Evolutionary conservation across 2,329 filamentous ascomycete species (phyloP), one percentile per base, ranked within the genome.

Genomic region (Alternaria panax): DNA sequence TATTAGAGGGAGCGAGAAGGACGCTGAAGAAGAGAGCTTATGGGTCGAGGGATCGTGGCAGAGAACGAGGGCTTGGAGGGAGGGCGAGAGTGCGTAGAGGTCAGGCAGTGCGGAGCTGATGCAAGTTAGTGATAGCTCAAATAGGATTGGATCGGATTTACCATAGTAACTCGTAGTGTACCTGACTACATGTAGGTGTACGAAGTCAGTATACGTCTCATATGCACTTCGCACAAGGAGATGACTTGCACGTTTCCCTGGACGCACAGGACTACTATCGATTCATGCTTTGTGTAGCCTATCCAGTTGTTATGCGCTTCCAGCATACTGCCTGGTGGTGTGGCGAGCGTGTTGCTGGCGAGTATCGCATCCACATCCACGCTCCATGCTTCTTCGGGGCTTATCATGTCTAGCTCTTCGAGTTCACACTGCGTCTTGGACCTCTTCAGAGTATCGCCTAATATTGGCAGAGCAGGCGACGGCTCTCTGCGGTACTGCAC

Each of bases 151-250:
- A 9, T 7, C 20, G 14, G 25, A 36, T 47, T 24, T 71, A 76
- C 75, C 75, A 77, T 11, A 78, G 61, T 16, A 78, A 60, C 24
- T 78, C 71, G 46, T 77, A 77, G 51, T 78, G 75, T 40, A 74
- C 50, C 27, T 74, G 69, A 41, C n/a, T n/a, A n/a, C n/a, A n/a
- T n/a, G n/a, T n/a, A n/a, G n/a, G n/a, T n/a, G n/a, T n/a, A n/a
- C n/a, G n/a, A n/a, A n/a, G n/a, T n/a, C n/a, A n/a, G n/a, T n/a
- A n/a, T n/a, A n/a, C n/a, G n/a, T n/a, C n/a, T n/a, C n/a, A n/a
- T n/a, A n/a, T n/a, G n/a, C n/a, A n/a, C n/a, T n/a, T n/a, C n/a
- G n/a, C n/a, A n/a, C n/a, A n/a, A n/a, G n/a, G n/a, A n/a, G n/a
- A n/a, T n/a, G n/a, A n/a, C n/a, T n/a, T n/a, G n/a, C n/a, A 74